Evolutionary conservation across 345 rosid species (phyloP).

Genomic region (Excoecaria agallocha): DNA sequence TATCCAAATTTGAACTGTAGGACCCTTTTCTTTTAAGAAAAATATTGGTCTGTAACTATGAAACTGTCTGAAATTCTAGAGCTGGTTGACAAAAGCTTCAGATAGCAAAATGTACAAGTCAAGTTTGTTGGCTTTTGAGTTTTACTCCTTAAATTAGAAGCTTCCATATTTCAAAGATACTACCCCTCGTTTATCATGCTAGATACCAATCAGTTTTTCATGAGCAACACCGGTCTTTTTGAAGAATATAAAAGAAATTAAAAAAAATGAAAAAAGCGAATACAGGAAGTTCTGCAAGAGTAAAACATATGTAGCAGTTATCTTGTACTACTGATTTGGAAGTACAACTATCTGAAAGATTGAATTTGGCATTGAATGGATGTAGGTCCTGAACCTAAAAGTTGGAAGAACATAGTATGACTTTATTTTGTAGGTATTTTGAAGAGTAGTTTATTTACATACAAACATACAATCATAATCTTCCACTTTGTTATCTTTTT

Average conservation of each 20-base stretch:
- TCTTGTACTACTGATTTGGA: background rate
- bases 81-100: background rate
- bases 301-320: background rate
- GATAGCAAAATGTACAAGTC: background rate
- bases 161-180: too few species aligned
- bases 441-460: background rate
- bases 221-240: too few species aligned
- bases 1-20: background rate
- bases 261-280: too few species aligned
- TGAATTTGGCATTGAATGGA: background rate
- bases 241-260: too few species aligned
- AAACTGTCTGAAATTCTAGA: background rate
- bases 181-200: too few species aligned
- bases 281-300: background rate
- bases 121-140: background rate
- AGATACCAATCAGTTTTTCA: too few species aligned
- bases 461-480: background rate
- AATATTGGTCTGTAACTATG: background rate
- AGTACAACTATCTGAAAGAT: background rate
- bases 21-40: background rate
- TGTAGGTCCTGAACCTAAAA: background rate
- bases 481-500: background rate
- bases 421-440: too few species aligned
- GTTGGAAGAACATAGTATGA: too few species aligned
- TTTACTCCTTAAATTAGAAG: too few species aligned